Base-by-base conservation (phyloP, 31 red algal genomes). In the Odonthalia washingtoniensis region DNA sequence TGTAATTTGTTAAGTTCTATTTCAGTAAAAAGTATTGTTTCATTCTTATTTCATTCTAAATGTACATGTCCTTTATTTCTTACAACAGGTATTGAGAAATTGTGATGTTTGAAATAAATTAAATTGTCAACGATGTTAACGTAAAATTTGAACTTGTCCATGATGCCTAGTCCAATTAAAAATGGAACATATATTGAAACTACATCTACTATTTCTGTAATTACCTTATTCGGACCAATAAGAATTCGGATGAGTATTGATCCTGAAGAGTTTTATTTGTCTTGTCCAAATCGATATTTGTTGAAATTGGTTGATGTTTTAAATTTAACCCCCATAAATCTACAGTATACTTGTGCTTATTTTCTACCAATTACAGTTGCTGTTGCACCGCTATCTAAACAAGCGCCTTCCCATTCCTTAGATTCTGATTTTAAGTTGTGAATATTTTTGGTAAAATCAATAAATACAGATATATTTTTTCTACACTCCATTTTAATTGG, bases 281-380 rank as follows among this genome's bases (percentile, higher is more conserved):
- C 21, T 14, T 21, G 9, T 14, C 49, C 49, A 21, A 57, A 57
- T 21, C 49, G 9, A 21, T 57, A 57, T 9, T 21, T 57, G 49
- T 57, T 9, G 49, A 14, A 14, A 21, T 21, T 21, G 9, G 9
- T 9, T 57, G 9, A 9, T 57, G 49, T 14, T 57, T 57, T 57
- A 57, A 57, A 57, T 21, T 57, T 57, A 57, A 57, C 49, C 21
- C 49, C 49, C 49, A 57, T 57, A 57, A 57, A 57, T 21, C 49
- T 57, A 21, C 49, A 57, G 49, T 57, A 57, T 57, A 21, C 49
- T 9, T 57, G 9, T 9, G 49, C 49, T 21, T 57, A 21, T 21
- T 57, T 57, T 57, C 9, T 9, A 14, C 21, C 49, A 57, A 57
- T 57, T 57, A 57, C 49, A 9, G 49, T 57, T 21, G 49, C 21